A percentile compares a stretch with the other conserved stretches of the same genome.
phyloP scores from a whole-genome alignment of 371 early-diverging fungal species.

The Scutellospora calospora region DNA sequence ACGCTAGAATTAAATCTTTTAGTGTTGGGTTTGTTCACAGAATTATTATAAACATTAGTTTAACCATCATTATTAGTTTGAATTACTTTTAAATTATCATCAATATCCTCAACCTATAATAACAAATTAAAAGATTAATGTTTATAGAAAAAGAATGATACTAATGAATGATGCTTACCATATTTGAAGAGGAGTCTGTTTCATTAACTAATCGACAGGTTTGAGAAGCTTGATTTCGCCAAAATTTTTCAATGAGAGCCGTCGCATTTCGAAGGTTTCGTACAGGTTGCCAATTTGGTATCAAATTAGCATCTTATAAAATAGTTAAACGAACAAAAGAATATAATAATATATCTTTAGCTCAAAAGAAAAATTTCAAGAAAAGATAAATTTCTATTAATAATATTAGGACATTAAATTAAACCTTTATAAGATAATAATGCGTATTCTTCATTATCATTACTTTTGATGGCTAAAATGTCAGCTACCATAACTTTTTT shows the following conservation, averaged over 20 bases:
- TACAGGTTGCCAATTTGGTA: conserved; percentile 1
- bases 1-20: too few relatives aligned
- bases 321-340: neutral
- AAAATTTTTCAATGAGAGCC: neutral
- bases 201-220: too few relatives aligned
- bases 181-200: too few relatives aligned
- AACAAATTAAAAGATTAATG: too few relatives aligned
- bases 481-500: neutral
- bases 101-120: too few relatives aligned
- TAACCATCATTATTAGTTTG: too few relatives aligned
- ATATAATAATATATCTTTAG: neutral
- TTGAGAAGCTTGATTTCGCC: neutral
- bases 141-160: too few relatives aligned
- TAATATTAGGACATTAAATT: neutral
- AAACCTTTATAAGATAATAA: conserved; percentile 15
- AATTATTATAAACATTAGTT: too few relatives aligned
- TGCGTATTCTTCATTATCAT: neutral
- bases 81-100: too few relatives aligned
- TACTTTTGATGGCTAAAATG: neutral
- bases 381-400: neutral
- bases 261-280: conserved; percentile 16
- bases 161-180: too few relatives aligned
- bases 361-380: neutral
- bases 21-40: too few relatives aligned
- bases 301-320: neutral